Percentiles rank a stretch among this genome's conserved stretches.
Conservation (phyloP, 202 grass and related monocot genomes). For the Panicum hallii region DNA sequence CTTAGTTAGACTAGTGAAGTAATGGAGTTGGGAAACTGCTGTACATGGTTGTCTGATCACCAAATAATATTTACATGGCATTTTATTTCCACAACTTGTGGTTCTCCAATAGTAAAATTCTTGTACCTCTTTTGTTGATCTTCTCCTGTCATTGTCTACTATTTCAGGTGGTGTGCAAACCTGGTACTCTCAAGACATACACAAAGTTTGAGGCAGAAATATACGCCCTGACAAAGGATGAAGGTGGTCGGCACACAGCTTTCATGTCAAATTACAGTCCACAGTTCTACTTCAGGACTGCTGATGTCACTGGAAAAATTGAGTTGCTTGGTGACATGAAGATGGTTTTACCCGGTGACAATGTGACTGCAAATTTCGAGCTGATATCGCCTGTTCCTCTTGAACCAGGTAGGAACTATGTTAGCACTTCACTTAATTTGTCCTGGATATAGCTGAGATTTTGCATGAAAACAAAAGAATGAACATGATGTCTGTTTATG, state of each 20-base stretch:
- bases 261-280: conserved; percentile 93
- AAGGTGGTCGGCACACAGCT: conserved; percentile 94
- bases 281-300: conserved; percentile 98
- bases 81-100: background rate
- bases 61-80: background rate
- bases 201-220: conserved; percentile 93
- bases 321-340: conserved; percentile 63
- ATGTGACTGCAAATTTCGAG: conserved; percentile 83
- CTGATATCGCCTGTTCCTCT: conserved; percentile 87
- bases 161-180: conserved; percentile 86
- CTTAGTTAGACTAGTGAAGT: background rate
- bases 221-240: conserved; percentile 91
- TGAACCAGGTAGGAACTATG: conserved; percentile 64
- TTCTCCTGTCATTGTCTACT: background rate
- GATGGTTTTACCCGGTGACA: conserved; percentile 99
- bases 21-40: background rate
- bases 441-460: background rate
- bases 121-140: background rate
- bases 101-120: background rate
- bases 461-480: background rate
- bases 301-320: conserved; percentile 88
- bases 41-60: background rate
- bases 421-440: background rate
- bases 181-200: conserved; percentile 80
- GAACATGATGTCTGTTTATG: background rate